phyloP scores from a whole-genome alignment of 1,284 basidiomycete species.

The Trametes polyzona region DNA sequence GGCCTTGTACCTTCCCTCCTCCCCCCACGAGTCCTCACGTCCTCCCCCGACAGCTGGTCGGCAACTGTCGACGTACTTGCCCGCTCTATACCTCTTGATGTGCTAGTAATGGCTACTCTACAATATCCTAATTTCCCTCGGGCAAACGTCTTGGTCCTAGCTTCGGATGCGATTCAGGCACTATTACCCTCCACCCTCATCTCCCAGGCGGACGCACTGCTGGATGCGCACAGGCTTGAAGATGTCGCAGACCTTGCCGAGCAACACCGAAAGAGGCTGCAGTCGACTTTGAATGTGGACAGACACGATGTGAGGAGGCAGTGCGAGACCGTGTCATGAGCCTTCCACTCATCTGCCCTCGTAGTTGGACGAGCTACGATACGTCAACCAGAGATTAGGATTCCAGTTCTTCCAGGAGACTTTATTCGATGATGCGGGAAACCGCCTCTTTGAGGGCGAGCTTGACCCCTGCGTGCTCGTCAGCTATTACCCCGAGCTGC shows the following conservation, averaged over 20 bases:
- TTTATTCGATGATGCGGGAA: slow-evolving; percentile 77
- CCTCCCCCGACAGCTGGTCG: neutral
- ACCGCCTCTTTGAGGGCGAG: slow-evolving; percentile 69
- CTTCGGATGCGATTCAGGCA: slow-evolving; percentile 63
- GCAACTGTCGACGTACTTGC: no score
- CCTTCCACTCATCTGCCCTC: neutral
- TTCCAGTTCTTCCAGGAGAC: slow-evolving; percentile 75
- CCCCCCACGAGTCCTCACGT: neutral
- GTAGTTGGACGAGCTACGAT: slow-evolving; percentile 72
- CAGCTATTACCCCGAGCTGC: slow-evolving; percentile 75
- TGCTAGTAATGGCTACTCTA: slow-evolving; percentile 26
- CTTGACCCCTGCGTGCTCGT: slow-evolving; percentile 78
- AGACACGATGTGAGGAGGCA: slow-evolving; percentile 50
- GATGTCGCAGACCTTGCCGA: slow-evolving; percentile 70
- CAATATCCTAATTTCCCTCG: slow-evolving; percentile 49
- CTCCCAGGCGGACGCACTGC: slow-evolving; percentile 71
- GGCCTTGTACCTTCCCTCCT: no score
- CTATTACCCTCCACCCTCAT: slow-evolving; percentile 74
- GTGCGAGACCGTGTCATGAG: neutral
- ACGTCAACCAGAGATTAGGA: slow-evolving; percentile 78
- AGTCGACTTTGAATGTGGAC: slow-evolving; percentile 51
- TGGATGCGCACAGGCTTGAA: slow-evolving; percentile 65
- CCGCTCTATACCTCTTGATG: slow-evolving; percentile 4
- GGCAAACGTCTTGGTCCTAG: slow-evolving; percentile 67
- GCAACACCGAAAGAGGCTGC: slow-evolving; percentile 58